Base-by-base conservation (phyloP, 805 yeast genomes). In the Yueomyces sp. region DNA sequence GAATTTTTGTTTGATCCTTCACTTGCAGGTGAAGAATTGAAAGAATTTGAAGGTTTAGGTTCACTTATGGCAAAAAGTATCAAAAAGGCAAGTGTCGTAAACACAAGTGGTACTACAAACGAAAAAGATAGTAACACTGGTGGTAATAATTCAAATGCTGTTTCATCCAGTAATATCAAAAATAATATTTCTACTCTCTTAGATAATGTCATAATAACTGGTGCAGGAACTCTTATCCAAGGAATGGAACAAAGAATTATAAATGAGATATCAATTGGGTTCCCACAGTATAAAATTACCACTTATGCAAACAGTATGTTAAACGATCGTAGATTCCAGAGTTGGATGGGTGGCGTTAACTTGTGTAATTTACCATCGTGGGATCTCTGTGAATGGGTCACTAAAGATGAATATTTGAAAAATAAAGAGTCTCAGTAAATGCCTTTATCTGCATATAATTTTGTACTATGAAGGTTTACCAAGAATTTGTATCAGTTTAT, bases 261-360 rank as follows among this genome's bases (percentile, higher is more conserved):
- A 51, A 71, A 74, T 45, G 96, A 86, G 54, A 65, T 87, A 45
- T 70, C 79, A 12, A 66, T 69, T 39, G 63, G 73, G 43, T 83
- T 86, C 58, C 94, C 95, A 12, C 92, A 92, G 43, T 70, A 86
- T 55, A 88, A 87, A 59, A 74, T 87, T 37, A 69, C 95, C 50
- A 71, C 88, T n/a, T 88, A 84, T 56, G 82, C 94, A 2, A 76
- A 79, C 32, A 95, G 95, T 42, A 76, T 76, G 52, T 62, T 80
- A 26, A 66, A 70, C 45, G 95, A 87, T 60, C 73, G 96, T 55
- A 72, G 75, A 49, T 77, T 74, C 53, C 81, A 85, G 46, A 70
- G 86, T 26, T 87, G 95, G 94, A 76, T 84, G 39, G 95, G 95
- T 30, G 94, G 92, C 42, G 49, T 47, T 28, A 49, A 58, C 1